Evolutionary conservation across 2,329 filamentous ascomycete species (phyloP).

Genomic region (Cercospora berteroae): DNA sequence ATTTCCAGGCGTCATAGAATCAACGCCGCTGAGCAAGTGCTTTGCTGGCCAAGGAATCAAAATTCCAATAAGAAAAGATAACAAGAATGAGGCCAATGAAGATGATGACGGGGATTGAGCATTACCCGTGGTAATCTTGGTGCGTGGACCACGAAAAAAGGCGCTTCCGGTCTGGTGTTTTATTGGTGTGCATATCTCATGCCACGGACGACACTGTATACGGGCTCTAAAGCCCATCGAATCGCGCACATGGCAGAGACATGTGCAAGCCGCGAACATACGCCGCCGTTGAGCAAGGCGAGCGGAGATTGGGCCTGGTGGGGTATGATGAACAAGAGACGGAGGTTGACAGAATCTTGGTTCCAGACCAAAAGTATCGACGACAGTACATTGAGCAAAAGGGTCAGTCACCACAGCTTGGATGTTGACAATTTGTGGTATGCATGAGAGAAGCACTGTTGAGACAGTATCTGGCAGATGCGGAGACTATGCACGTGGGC

Average conservation of each 20-base stretch:
- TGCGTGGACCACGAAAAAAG: not conserved
- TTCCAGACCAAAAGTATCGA: slow-evolving; percentile 11
- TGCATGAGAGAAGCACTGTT: not conserved
- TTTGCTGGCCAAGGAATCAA: slow-evolving; percentile 95
- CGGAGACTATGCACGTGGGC: not conserved
- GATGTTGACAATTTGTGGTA: not conserved
- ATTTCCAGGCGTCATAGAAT: slow-evolving; percentile 95
- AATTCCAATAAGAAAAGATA: slow-evolving; percentile 89
- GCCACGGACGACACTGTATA: not conserved
- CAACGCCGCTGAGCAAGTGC: slow-evolving; percentile 82
- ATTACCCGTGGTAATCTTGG: not conserved
- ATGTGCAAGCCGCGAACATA: not conserved
- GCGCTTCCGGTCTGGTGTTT: not conserved
- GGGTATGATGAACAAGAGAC: not conserved
- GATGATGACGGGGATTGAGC: slow-evolving; percentile 42
- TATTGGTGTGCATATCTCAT: not conserved
- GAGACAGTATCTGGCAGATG: not conserved
- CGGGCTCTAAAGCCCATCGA: not conserved
- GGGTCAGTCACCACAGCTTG: not conserved
- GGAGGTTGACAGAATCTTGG: slow-evolving; percentile 7
- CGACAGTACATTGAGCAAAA: slow-evolving; percentile 7
- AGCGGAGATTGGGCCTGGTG: not conserved
- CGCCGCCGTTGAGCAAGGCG: not conserved
- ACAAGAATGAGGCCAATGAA: slow-evolving; percentile 48
- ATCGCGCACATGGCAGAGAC: not conserved